Evolutionary conservation across 2,329 filamentous ascomycete species (phyloP).

Genomic region (Claviceps africana): DNA sequence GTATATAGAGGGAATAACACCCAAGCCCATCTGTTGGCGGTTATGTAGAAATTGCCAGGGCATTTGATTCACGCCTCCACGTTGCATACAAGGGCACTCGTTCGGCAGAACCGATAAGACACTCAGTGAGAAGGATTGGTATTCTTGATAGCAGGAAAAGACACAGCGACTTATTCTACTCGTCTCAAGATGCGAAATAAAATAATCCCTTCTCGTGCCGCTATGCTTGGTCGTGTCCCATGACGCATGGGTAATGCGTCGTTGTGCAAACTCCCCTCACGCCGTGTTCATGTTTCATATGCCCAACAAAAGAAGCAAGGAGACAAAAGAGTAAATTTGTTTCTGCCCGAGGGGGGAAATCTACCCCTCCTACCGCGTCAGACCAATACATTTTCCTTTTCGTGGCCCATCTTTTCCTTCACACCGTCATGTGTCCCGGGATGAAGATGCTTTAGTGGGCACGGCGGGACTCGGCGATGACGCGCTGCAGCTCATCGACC

Average conservation of each 20-base stretch:
- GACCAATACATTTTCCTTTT: neutral
- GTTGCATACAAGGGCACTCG: no score
- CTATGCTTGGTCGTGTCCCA: neutral
- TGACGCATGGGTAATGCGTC: neutral
- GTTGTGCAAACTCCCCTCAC: neutral
- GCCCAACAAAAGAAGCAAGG: neutral
- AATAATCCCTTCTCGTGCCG: constrained; percentile 2
- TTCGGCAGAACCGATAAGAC: no score
- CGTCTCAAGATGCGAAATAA: neutral
- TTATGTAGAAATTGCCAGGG: no score
- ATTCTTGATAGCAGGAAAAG: neutral
- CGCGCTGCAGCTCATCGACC: constrained; percentile 96
- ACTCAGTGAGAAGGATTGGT: constrained; percentile 1
- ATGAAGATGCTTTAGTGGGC: constrained; percentile 36
- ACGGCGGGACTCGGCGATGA: constrained; percentile 89
- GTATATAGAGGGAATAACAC: no score
- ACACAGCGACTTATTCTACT: constrained; percentile 2
- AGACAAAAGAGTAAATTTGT: neutral
- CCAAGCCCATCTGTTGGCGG: no score
- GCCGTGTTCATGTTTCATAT: neutral
- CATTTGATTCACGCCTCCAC: no score
- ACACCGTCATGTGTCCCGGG: neutral
- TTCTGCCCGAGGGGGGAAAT: neutral
- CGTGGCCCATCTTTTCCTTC: neutral
- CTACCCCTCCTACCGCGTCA: neutral